Percentiles rank a stretch among this genome's conserved stretches.
phyloP scores from a whole-genome alignment of 176 grass and related monocot genomes.

The Oryza meyeriana region DNA sequence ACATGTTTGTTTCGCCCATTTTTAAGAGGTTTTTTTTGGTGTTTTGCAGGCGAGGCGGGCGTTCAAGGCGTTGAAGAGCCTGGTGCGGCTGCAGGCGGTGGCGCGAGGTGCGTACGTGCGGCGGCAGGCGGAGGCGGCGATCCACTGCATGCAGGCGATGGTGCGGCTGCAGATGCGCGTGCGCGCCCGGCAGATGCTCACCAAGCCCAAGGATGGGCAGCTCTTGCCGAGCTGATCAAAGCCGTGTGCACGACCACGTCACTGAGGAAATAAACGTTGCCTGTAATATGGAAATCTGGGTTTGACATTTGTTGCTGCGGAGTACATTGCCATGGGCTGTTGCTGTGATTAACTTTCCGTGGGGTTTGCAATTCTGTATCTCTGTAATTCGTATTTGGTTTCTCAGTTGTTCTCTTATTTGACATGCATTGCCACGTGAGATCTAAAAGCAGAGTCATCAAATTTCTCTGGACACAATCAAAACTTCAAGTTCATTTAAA shows the following conservation, averaged over 20 bases:
- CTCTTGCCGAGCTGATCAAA: constrained; percentile 28
- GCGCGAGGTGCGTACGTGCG: constrained; percentile 81
- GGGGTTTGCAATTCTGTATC: constrained; percentile 3
- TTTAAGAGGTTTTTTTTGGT: no score
- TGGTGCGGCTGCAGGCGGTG: constrained; percentile 96
- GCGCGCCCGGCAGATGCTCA: constrained; percentile 53
- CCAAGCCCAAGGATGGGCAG: constrained; percentile 44
- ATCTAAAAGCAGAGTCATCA: not conserved
- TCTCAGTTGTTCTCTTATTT: not conserved
- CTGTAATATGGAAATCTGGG: not conserved
- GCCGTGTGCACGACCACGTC: not conserved
- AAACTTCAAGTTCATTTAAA: constrained; percentile 1
- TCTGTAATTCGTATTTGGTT: not conserved
- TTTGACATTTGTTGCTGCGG: not conserved
- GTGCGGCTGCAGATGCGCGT: constrained; percentile 76
- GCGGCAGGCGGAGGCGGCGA: constrained; percentile 69
- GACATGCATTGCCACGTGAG: not conserved
- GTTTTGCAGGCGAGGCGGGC: constrained; percentile 76
- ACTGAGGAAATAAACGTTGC: not conserved
- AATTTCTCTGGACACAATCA: not conserved
- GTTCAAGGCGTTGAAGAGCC: constrained; percentile 71
- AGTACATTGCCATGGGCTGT: not conserved
- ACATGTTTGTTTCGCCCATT: not conserved
- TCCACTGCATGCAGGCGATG: constrained; percentile 89
- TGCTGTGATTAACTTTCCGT: not conserved